Conservation (phyloP, 2,329 filamentous ascomycete genomes). For the Aspergillus sp. region DNA sequence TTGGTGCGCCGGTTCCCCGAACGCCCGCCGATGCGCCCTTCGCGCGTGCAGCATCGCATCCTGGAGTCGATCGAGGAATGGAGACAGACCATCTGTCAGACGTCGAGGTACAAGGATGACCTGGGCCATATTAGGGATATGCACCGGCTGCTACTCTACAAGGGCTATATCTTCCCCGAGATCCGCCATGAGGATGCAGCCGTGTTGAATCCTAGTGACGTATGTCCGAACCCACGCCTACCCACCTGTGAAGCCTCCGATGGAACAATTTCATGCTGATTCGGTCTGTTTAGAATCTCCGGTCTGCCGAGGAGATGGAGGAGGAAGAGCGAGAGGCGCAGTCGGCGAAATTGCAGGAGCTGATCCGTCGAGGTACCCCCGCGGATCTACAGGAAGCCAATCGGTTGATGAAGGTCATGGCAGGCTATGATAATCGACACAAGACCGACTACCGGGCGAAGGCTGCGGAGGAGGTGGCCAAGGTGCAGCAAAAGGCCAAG, state of each 20-base stretch:
- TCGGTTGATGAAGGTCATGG: slow-evolving; percentile 98
- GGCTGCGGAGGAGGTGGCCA: slow-evolving; percentile 89
- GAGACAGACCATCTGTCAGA: slow-evolving; percentile 97
- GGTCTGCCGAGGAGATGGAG: slow-evolving; percentile 98
- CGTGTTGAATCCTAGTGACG: slow-evolving; percentile 93
- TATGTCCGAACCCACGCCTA: slow-evolving; percentile 50
- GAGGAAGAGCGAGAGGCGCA: slow-evolving; percentile 93
- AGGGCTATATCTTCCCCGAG: slow-evolving; percentile 94
- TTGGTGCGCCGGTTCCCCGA: slow-evolving; percentile 94
- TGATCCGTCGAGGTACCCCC: slow-evolving; percentile 87
- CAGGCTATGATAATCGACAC: slow-evolving; percentile 88
- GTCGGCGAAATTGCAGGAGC: slow-evolving; percentile 95
- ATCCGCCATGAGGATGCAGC: slow-evolving; percentile 91
- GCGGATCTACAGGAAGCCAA: slow-evolving; percentile 96
- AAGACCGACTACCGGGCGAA: slow-evolving; percentile 98
- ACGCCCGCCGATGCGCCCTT: slow-evolving; percentile 79
- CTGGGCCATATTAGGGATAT: slow-evolving; percentile 95
- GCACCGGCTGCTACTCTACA: slow-evolving; percentile 93
- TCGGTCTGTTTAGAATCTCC: slow-evolving; percentile 67
- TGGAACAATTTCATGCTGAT: slow-evolving; percentile 7
- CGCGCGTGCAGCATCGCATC: slow-evolving; percentile 86
- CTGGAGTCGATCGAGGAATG: slow-evolving; percentile 97
- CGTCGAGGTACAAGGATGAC: slow-evolving; percentile 95
- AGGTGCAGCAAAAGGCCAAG: slow-evolving; percentile 92
- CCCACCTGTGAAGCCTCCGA: not conserved